These are phyloP conservation scores for Leccinum boreale DNA, from an alignment of 768 basidiomycete species.

Conservation along the genomic window DNA sequence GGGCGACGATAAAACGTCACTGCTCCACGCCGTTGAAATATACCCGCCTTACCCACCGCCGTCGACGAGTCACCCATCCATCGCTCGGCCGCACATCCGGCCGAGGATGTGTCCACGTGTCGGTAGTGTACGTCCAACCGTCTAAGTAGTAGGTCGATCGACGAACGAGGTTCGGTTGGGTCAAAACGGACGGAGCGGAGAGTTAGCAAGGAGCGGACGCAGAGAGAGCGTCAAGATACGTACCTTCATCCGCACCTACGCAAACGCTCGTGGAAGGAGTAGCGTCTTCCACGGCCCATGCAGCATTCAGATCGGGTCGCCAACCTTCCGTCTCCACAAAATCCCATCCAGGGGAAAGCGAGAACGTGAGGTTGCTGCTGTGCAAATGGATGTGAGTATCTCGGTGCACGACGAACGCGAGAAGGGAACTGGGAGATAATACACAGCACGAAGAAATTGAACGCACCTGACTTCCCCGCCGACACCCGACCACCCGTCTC, in stretches of 20 bases:
- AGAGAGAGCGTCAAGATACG: slow-evolving; percentile 21
- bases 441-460: slow-evolving; percentile 9
- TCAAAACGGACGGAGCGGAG: neutral
- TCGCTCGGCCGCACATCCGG: slow-evolving; percentile 38
- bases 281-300: slow-evolving; percentile 42
- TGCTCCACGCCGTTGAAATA: slow-evolving; percentile 27
- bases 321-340: slow-evolving; percentile 79
- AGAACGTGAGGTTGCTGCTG: slow-evolving; percentile 80
- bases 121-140: slow-evolving; percentile 83
- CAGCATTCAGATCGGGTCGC: slow-evolving; percentile 59
- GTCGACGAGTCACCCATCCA: slow-evolving; percentile 56
- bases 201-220: neutral
- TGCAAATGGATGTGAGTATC: slow-evolving; percentile 1
- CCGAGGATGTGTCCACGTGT: slow-evolving; percentile 60
- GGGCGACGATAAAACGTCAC: neutral
- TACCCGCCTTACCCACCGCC: slow-evolving; percentile 71
- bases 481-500: slow-evolving; percentile 15
- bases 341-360: slow-evolving; percentile 68
- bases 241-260: slow-evolving; percentile 33
- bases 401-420: neutral
- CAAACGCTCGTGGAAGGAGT: slow-evolving; percentile 2
- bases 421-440: neutral
- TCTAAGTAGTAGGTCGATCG: slow-evolving; percentile 15
- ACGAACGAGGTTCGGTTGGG: neutral
- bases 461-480: slow-evolving; percentile 7